A percentile compares a stretch with the other conserved stretches of the same genome.
These are phyloP conservation scores for Xerocomellus dryophilus DNA, from an alignment of 768 basidiomycete species.

Conservation along the genomic window DNA sequence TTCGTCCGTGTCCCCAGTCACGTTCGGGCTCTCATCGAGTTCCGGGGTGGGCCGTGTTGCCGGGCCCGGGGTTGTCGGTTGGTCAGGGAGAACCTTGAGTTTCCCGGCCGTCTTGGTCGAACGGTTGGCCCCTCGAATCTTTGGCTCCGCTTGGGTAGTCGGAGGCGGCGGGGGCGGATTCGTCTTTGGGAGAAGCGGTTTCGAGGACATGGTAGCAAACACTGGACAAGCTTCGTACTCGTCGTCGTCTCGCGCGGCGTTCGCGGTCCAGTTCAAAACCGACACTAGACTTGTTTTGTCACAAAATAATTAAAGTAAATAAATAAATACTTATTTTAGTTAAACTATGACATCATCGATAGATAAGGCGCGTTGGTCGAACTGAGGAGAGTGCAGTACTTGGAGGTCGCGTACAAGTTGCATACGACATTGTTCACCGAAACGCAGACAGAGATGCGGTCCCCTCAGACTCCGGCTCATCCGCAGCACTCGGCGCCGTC, in stretches of 20 bases:
- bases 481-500: not conserved
- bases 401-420: not conserved
- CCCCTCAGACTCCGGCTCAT: not conserved
- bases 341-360: conserved; percentile 17
- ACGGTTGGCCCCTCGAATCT: conserved; percentile 69
- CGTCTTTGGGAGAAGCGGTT: conserved; percentile 33
- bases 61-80: conserved; percentile 53
- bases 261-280: conserved; percentile 14
- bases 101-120: conserved; percentile 82
- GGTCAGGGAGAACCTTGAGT: conserved; percentile 84
- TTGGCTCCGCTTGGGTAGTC: conserved; percentile 39
- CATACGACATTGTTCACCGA: not conserved
- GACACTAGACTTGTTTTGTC: not conserved
- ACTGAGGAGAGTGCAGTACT: not conserved
- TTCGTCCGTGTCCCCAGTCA: conserved; percentile 66
- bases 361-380: too few species aligned
- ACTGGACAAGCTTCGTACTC: conserved; percentile 5
- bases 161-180: conserved; percentile 15
- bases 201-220: conserved; percentile 29
- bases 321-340: conserved; percentile 8
- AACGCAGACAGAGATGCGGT: not conserved
- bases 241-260: conserved; percentile 15
- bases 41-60: conserved; percentile 24
- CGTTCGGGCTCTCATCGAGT: conserved; percentile 45
- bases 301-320: too few species aligned